Conservation (phyloP, 1,284 basidiomycete species). For the Trametes polyzona region DNA sequence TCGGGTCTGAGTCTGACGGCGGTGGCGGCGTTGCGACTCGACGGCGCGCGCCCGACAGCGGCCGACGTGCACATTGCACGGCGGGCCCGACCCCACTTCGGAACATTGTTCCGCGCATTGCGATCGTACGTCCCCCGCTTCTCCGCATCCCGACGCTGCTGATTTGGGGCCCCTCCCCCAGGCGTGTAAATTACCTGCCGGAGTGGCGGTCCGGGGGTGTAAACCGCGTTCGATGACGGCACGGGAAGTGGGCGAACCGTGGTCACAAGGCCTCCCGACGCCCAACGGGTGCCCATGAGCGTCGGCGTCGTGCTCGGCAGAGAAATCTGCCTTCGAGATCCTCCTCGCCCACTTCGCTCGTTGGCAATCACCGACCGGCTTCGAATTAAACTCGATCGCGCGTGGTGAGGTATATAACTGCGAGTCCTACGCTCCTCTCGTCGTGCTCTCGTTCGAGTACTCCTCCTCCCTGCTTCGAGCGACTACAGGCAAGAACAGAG, state of each 20-base stretch:
- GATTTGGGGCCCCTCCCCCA: slow-evolving; percentile 7
- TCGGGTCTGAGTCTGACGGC: not conserved
- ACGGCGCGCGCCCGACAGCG: not conserved
- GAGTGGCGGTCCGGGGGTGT: slow-evolving; percentile 16
- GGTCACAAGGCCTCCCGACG: slow-evolving; percentile 18
- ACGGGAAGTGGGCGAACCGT: slow-evolving; percentile 8
- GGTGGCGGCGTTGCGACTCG: not conserved
- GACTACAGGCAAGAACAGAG: not conserved
- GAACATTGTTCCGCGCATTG: slow-evolving; percentile 4
- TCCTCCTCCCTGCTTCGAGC: not conserved
- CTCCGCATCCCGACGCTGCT: not conserved
- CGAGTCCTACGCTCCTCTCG: not conserved
- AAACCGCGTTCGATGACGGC: slow-evolving; percentile 12
- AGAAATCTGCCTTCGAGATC: slow-evolving; percentile 11
- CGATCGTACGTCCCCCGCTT: slow-evolving; percentile 12
- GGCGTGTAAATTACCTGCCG: slow-evolving; percentile 4
- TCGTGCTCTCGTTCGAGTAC: slow-evolving; percentile 5
- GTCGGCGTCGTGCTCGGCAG: slow-evolving; percentile 21
- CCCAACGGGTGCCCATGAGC: slow-evolving; percentile 7
- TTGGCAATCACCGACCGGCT: slow-evolving; percentile 8
- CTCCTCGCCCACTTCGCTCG: slow-evolving; percentile 7
- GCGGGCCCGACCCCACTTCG: slow-evolving; percentile 7
- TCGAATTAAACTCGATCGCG: not conserved
- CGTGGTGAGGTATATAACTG: not conserved
- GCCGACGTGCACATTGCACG: too few species aligned